These are phyloP conservation scores for Xylaria scruposa DNA, from an alignment of 495 filamentous ascomycete species.

Conservation along the genomic window DNA sequence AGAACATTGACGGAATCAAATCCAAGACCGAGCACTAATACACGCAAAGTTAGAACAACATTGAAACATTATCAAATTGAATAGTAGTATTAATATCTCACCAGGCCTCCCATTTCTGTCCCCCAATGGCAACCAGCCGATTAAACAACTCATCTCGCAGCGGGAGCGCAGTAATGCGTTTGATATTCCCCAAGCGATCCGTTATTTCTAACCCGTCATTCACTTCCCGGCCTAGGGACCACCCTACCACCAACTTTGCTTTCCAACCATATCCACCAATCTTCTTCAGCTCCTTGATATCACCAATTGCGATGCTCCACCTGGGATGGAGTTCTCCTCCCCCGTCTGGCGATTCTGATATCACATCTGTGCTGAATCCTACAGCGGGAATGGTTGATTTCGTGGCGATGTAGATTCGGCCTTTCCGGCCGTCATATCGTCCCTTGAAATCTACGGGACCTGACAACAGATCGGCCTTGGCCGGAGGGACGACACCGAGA, in stretches of 20 bases:
- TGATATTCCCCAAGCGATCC: constrained; percentile 60
- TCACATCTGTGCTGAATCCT: constrained; percentile 59
- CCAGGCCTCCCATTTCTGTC: constrained; percentile 88
- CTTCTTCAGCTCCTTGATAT: constrained; percentile 74
- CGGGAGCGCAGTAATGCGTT: constrained; percentile 73
- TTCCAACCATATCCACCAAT: constrained; percentile 90
- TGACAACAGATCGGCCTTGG: constrained; percentile 47
- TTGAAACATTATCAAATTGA: neutral
- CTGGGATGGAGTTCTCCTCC: constrained; percentile 61
- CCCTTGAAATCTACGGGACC: constrained; percentile 81
- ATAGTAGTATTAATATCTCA: constrained; percentile 45
- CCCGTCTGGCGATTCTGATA: constrained; percentile 49
- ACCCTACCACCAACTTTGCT: constrained; percentile 82
- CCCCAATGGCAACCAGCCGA: constrained; percentile 78
- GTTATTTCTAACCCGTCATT: constrained; percentile 78
- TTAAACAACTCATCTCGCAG: constrained; percentile 86
- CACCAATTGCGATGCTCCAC: constrained; percentile 61
- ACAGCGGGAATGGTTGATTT: constrained; percentile 64
- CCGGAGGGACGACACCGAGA: constrained; percentile 69
- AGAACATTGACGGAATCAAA: neutral
- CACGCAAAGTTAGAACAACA: neutral
- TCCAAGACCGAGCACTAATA: constrained; percentile 5
- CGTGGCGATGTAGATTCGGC: constrained; percentile 71
- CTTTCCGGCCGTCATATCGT: constrained; percentile 73
- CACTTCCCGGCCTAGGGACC: constrained; percentile 77